Conservation (phyloP, 2,329 filamentous ascomycete genomes). For the Coniochaeta ligniaria region DNA sequence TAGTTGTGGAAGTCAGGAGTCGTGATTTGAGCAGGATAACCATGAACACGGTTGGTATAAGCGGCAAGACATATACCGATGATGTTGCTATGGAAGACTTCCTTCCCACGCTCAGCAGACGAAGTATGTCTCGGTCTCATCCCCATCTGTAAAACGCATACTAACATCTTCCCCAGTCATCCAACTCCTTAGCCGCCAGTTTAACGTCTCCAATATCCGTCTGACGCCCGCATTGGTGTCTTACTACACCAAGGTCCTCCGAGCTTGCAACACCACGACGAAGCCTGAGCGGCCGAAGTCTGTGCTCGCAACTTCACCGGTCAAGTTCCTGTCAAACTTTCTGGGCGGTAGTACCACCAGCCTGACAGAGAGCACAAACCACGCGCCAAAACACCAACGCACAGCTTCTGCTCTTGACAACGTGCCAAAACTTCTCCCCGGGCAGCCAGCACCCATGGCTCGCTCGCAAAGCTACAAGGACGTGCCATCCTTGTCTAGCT, state of each 20-base stretch:
- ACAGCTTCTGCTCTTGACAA: conserved; percentile 22
- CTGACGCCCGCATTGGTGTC: conserved; percentile 64
- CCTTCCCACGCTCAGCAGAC: conserved; percentile 64
- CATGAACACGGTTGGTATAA: conserved; percentile 52
- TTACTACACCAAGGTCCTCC: conserved; percentile 71
- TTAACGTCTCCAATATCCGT: conserved; percentile 56
- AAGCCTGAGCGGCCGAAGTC: conserved; percentile 55
- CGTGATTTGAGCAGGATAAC: conserved; percentile 43
- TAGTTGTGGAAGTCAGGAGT: conserved; percentile 56
- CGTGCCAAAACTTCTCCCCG: conserved; percentile 29
- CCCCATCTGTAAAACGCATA: neutral
- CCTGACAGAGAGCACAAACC: conserved; percentile 21
- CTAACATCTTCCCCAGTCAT: conserved; percentile 49
- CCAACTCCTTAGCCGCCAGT: conserved; percentile 64
- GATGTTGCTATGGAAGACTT: conserved; percentile 68
- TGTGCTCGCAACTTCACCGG: conserved; percentile 75
- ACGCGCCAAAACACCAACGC: conserved; percentile 30
- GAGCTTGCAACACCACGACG: conserved; percentile 58
- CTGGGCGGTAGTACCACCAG: conserved; percentile 52
- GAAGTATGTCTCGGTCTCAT: conserved; percentile 45
- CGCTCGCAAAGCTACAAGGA: conserved; percentile 40
- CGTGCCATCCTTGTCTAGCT: conserved; percentile 43
- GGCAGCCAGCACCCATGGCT: conserved; percentile 20
- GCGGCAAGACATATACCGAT: conserved; percentile 67
- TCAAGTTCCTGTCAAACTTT: conserved; percentile 82